Percentiles rank a stretch among this genome's conserved stretches.
Evolutionary conservation across 768 basidiomycete genomes (phyloP).

Genomic region (Auriscalpium microsporum): DNA sequence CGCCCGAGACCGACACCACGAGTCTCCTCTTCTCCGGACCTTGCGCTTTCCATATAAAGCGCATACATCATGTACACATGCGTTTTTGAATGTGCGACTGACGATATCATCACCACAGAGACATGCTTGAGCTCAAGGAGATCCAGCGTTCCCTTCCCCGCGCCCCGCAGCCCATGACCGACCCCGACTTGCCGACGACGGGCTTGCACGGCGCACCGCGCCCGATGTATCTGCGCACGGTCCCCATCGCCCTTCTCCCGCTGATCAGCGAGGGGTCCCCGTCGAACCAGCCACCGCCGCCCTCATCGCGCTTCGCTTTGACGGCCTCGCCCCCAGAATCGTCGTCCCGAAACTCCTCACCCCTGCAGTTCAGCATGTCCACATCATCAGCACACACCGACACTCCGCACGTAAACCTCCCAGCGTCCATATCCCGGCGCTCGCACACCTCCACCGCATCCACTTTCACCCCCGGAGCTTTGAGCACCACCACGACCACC

Average conservation of each 20-base stretch:
- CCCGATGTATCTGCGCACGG: conserved; percentile 7
- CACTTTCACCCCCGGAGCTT: conserved; percentile 1
- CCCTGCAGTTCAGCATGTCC: too few species aligned
- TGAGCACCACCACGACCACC: conserved; percentile 1
- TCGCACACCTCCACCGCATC: background rate
- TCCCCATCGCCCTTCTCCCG: conserved; percentile 14
- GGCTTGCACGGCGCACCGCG: conserved; percentile 8
- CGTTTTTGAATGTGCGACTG: background rate
- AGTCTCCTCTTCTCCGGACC: background rate
- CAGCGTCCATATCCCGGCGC: too few species aligned
- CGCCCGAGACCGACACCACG: background rate
- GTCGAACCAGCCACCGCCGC: background rate
- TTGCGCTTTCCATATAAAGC: background rate
- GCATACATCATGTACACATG: background rate
- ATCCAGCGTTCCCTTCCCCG: conserved; percentile 16
- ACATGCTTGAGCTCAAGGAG: conserved; percentile 16
- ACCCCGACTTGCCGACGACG: conserved; percentile 10
- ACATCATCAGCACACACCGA: too few species aligned
- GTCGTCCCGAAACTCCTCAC: too few species aligned
- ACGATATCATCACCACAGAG: conserved; percentile 9
- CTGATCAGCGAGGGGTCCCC: background rate
- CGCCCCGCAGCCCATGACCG: conserved; percentile 5
- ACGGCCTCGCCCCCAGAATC: background rate
- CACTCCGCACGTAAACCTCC: too few species aligned
- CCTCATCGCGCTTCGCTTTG: background rate